Evolutionary conservation across 1,139 yeast species (phyloP).

Genomic region (Arxiozyma slooffiae): DNA sequence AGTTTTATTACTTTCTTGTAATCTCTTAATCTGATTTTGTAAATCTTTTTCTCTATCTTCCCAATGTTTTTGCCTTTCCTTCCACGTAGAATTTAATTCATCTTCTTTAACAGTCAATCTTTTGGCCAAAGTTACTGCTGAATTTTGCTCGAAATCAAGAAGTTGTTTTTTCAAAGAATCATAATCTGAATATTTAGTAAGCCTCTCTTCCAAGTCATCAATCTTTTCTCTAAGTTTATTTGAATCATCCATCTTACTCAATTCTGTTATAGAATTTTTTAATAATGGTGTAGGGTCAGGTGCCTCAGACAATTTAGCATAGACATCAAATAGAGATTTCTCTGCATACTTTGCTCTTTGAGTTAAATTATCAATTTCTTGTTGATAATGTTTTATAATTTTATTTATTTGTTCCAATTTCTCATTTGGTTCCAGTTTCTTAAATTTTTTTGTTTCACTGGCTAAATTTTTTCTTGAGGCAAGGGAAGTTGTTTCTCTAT

Average conservation of each 20-base stretch:
- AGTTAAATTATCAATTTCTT: slow-evolving; percentile 76
- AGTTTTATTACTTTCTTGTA: slow-evolving; percentile 39
- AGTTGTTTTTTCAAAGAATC: slow-evolving; percentile 60
- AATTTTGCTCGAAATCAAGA: slow-evolving; percentile 46
- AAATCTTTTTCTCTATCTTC: slow-evolving; percentile 39
- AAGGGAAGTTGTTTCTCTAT: slow-evolving; percentile 57
- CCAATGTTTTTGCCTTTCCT: slow-evolving; percentile 60
- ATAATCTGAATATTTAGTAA: slow-evolving; percentile 65
- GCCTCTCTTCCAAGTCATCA: slow-evolving; percentile 46
- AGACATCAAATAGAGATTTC: slow-evolving; percentile 59
- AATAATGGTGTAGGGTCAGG: slow-evolving; percentile 86
- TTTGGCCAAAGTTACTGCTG: slow-evolving; percentile 43
- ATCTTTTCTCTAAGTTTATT: slow-evolving; percentile 47
- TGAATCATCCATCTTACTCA: slow-evolving; percentile 48
- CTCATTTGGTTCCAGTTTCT: slow-evolving; percentile 54
- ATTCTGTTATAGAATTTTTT: slow-evolving; percentile 61
- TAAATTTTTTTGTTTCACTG: slow-evolving; percentile 69
- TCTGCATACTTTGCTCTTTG: slow-evolving; percentile 70
- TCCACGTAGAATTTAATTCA: slow-evolving; percentile 48
- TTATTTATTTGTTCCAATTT: slow-evolving; percentile 56
- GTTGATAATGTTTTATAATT: slow-evolving; percentile 72
- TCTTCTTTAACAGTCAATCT: slow-evolving; percentile 47
- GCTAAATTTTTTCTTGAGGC: slow-evolving; percentile 69
- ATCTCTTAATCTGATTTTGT: slow-evolving; percentile 37
- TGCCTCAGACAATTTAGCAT: slow-evolving; percentile 72